Evolutionary conservation across 805 yeast species (phyloP), one percentile per base, ranked within the genome.

Genomic region (Spencermartinsiella europaea): DNA sequence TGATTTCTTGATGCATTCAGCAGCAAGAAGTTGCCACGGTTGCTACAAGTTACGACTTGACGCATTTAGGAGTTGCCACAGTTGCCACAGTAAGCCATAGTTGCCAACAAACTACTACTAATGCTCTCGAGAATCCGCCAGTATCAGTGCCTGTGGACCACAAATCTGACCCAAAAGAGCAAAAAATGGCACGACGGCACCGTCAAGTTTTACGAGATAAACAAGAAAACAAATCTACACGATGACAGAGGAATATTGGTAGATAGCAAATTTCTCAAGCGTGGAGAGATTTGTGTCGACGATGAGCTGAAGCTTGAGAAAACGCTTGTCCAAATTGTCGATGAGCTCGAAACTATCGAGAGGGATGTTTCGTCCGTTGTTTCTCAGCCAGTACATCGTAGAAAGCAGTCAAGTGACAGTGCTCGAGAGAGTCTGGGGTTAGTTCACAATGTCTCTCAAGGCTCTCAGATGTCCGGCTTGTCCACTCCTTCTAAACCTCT

Each of bases 111-210:
- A n/a, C n/a, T n/a, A n/a, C n/a, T n/a, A n/a, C n/a, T n/a, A n/a
- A 25, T 25, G 31, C 31, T 25, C 10, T 25, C 31, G 31, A 25
- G 31, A 25, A 25, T 25, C 28, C 52, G 49, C 43, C 53, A 54
- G 14, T 63, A 48, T 42, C 56, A 55, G 31, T 67, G 56, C 2
- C 46, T 67, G 42, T 67, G 61, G 60, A 62, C 72, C 10, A 45
- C 64, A 1, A 60, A 66, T 21, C 40, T 65, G 27, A 54, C 57
- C 8, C 69, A 68, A 52, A 67, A 67, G 48, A 55, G 53, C 31
- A 68, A 67, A 46, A 51, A 49, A 39, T 67, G 71, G 71, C 53
- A 61, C 46, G 71, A 67, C 40, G 72, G 72, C 1, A 45, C 36
- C 5, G 48, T 64, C 21, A 56, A 51, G 17, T 52, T 61, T 38